Evolutionary conservation across 2,329 filamentous ascomycete genomes (phyloP).

Genomic region (Pleomassaria siparia): DNA sequence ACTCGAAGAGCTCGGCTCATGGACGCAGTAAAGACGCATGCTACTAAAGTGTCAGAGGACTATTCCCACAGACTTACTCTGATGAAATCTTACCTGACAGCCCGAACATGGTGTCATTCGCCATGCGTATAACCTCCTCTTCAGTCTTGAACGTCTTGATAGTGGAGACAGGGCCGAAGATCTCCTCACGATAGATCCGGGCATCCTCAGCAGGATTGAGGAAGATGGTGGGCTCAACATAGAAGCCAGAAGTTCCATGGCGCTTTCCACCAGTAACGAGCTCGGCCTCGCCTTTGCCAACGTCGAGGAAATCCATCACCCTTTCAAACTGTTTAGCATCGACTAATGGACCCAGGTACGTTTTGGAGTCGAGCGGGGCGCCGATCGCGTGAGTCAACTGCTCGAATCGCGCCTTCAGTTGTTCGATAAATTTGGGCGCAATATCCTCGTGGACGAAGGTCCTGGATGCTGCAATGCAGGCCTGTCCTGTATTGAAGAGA

Average conservation of each 20-base stretch:
- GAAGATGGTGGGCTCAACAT: conserved; percentile 36
- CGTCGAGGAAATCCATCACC: conserved; percentile 23
- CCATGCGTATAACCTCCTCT: conserved; percentile 33
- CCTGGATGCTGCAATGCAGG: conserved; percentile 59
- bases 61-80: not conserved
- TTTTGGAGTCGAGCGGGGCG: conserved; percentile 18
- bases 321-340: conserved; percentile 32
- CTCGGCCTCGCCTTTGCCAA: conserved; percentile 29
- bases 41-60: conserved; percentile 2
- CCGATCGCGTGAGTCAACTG: conserved; percentile 17
- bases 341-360: conserved; percentile 28
- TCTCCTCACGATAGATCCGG: conserved; percentile 33
- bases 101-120: conserved; percentile 35
- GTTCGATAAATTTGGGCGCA: conserved; percentile 28
- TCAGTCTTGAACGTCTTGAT: conserved; percentile 38
- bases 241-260: conserved; percentile 29
- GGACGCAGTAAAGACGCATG: conserved; percentile 29
- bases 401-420: conserved; percentile 30
- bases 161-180: conserved; percentile 35
- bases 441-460: conserved; percentile 42
- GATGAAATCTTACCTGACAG: conserved; percentile 18
- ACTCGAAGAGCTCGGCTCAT: conserved; percentile 31
- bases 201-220: conserved; percentile 28
- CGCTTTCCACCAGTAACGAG: conserved; percentile 28
- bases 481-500: conserved; percentile 57